These are phyloP conservation scores for Fraxinus latifolia DNA, from an alignment of 305 asterid species.

Conservation along the genomic window DNA sequence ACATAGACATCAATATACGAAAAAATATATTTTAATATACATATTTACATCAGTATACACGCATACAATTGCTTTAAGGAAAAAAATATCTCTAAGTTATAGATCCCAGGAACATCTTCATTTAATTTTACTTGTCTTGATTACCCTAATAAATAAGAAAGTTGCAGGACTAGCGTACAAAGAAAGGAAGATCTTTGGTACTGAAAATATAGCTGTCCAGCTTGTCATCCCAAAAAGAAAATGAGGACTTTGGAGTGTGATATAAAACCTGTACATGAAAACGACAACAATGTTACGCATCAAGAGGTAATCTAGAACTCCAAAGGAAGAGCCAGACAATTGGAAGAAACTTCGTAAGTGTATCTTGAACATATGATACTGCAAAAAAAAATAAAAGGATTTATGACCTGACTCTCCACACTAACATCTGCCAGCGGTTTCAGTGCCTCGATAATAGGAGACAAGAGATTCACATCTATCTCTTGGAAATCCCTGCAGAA, in stretches of 20 bases:
- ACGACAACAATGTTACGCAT: slow-evolving; percentile 13
- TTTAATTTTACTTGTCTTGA: slow-evolving; percentile 2
- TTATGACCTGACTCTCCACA: slow-evolving; percentile 85
- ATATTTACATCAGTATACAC: slow-evolving; percentile 9
- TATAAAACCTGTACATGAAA: slow-evolving; percentile 64
- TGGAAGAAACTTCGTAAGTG: not conserved
- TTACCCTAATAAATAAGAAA: slow-evolving; percentile 8
- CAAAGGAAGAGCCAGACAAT: slow-evolving; percentile 10
- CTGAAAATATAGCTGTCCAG: slow-evolving; percentile 63
- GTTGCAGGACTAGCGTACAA: slow-evolving; percentile 53
- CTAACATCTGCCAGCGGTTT: slow-evolving; percentile 75
- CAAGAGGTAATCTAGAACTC: slow-evolving; percentile 13
- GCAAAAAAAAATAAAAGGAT: not conserved
- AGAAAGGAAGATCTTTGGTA: slow-evolving; percentile 85
- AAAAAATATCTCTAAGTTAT: not conserved
- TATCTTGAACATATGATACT: slow-evolving; percentile 13
- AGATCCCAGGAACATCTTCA: not conserved
- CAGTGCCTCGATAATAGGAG: slow-evolving; percentile 65
- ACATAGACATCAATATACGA: not conserved
- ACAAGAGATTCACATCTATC: slow-evolving; percentile 63
- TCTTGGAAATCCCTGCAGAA: slow-evolving; percentile 75
- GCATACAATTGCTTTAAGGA: slow-evolving; percentile 6
- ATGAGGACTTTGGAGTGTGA: slow-evolving; percentile 90
- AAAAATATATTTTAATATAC: not conserved
- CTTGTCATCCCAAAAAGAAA: slow-evolving; percentile 71